Evolutionary conservation across 495 filamentous ascomycete species (phyloP).

Genomic region (Margaritispora aquatica): DNA sequence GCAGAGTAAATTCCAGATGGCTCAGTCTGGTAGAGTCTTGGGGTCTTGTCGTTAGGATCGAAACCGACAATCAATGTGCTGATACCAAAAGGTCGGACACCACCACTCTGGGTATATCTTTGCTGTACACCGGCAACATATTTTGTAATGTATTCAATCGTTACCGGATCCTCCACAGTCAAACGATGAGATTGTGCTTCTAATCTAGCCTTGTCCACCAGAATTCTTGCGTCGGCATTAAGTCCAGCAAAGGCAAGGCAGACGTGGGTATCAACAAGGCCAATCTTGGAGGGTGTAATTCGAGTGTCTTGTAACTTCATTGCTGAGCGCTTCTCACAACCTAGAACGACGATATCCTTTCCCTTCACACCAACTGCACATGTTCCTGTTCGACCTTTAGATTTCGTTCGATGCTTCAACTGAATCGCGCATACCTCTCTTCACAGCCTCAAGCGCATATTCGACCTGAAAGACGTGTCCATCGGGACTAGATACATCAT

Average conservation of each 20-base stretch:
- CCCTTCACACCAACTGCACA: constrained; percentile 98
- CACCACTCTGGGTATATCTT: constrained; percentile 95
- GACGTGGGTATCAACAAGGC: constrained; percentile 87
- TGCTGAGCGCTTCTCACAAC: constrained; percentile 96
- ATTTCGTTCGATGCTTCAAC: not conserved
- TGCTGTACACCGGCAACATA: constrained; percentile 97
- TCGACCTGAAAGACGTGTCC: constrained; percentile 99
- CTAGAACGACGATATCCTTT: constrained; percentile 85
- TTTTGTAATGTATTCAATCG: constrained; percentile 98
- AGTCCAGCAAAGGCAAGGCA: constrained; percentile 95
- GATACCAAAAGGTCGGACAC: constrained; percentile 95
- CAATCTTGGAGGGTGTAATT: constrained; percentile 98
- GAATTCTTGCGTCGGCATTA: constrained; percentile 94
- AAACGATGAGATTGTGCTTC: constrained; percentile 96
- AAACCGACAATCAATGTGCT: constrained; percentile 97
- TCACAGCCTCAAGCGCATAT: constrained; percentile 97
- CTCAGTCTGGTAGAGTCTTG: constrained; percentile 94
- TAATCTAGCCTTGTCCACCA: constrained; percentile 94
- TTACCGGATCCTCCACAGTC: constrained; percentile 96
- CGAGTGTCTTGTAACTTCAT: constrained; percentile 99
- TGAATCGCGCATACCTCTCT: constrained; percentile 62
- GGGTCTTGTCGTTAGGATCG: constrained; percentile 79
- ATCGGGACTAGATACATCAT: constrained; percentile 67
- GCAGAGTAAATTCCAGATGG: constrained; percentile 97
- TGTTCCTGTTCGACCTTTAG: constrained; percentile 59